phyloP scores from a whole-genome alignment of 805 yeast species.

The Allodekkera sacchari region DNA sequence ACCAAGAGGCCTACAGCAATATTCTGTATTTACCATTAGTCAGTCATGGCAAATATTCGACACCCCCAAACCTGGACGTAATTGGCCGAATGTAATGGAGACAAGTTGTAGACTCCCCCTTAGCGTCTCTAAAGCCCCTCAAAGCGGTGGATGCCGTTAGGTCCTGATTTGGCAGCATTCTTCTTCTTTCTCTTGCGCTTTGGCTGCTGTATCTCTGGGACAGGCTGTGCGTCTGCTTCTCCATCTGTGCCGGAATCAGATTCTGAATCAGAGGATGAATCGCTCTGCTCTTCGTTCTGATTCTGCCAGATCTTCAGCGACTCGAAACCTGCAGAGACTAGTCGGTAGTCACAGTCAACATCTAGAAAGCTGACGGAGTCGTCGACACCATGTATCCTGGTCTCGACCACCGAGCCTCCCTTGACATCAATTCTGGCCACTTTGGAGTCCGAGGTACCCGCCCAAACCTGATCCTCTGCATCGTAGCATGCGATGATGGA shows the following conservation, averaged over 20 bases:
- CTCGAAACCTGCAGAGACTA: slow-evolving; percentile 81
- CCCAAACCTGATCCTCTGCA: slow-evolving; percentile 52
- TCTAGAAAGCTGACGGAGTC: slow-evolving; percentile 79
- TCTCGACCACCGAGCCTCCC: slow-evolving; percentile 54
- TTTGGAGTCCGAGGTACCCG: slow-evolving; percentile 73
- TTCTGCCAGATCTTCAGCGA: slow-evolving; percentile 67
- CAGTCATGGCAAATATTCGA: too few relatives aligned
- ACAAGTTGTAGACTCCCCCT: too few relatives aligned
- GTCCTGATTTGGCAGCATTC: not conserved
- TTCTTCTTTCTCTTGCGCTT: slow-evolving; percentile 3
- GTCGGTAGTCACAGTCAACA: slow-evolving; percentile 70
- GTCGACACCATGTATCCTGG: slow-evolving; percentile 56
- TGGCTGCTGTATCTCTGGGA: not conserved
- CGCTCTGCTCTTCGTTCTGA: slow-evolving; percentile 12
- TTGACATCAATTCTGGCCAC: slow-evolving; percentile 61
- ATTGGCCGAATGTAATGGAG: too few relatives aligned
- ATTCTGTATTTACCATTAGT: too few relatives aligned
- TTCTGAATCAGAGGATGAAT: slow-evolving; percentile 8
- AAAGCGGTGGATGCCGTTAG: slow-evolving; percentile 2
- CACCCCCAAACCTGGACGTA: too few relatives aligned
- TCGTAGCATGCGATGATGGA: slow-evolving; percentile 52
- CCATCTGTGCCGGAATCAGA: slow-evolving; percentile 8
- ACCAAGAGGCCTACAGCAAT: too few relatives aligned
- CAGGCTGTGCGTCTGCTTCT: slow-evolving; percentile 1
- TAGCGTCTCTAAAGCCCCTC: slow-evolving; percentile 1